Base-by-base conservation (phyloP, 1,284 basidiomycete genomes). In the Heterobasidion annosum region DNA sequence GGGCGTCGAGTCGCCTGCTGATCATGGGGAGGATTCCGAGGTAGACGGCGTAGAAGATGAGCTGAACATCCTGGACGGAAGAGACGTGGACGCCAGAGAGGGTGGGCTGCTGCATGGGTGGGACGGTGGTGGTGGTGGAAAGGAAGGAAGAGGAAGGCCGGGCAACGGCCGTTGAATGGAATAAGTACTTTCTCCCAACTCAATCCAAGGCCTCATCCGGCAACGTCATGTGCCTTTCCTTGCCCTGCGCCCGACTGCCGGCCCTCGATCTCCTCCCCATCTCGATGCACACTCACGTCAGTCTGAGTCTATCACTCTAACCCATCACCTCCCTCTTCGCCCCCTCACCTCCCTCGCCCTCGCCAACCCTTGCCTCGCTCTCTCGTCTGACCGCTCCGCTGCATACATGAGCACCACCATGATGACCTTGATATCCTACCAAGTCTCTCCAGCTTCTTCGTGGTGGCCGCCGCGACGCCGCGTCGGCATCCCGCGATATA, bases 1-100 rank as follows among this genome's bases (percentile, higher is more conserved):
- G 65, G 48, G 70, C 67, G 58, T 74, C 72, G 61, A 75, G 68
- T 10, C 73, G 69, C 49, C 70, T 66, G 48, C 68, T 68, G 64
- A 75, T 70, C 64, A 73, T 71, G 59, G 70, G 67, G 55, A 73
- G 68, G 48, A 66, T 62, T 55, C 68, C 67, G 57, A 68, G 64
- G 55, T 70, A 67, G 52, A 72, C 71, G 54, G 72, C 72, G 60
- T 72, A 70, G 64, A 74, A 73, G 61, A 74, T 69, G 61, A 70
- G 69, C 63, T 74, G 72, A 15, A 72, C 73, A 56, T 74, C 73
- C 56, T 63, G 59, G 40, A 67, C 66, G 56, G 68, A 68, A 59
- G 72, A 69, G 61, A 73, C 70, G 64, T 69, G 70, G 58, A 71
- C 65, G 59, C 69, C 64, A 34, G 64, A 62, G 65, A 69, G 69